Evolutionary conservation across 108 stramenopile species (phyloP), one percentile per base, ranked within the genome.

Genomic region (Schizochytrium sp.): DNA sequence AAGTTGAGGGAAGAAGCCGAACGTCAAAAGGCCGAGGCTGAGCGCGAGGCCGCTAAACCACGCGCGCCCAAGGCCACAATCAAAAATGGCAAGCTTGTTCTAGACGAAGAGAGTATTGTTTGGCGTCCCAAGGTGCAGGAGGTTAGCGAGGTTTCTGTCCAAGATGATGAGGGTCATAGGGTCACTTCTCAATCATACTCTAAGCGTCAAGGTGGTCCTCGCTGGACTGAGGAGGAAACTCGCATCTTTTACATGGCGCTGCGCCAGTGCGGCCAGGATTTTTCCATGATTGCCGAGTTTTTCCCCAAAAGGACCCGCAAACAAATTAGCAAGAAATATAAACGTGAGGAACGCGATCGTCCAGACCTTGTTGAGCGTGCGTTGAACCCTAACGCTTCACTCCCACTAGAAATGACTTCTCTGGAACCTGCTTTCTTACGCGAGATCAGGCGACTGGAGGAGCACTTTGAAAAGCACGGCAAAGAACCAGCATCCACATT

Each of bases 221-320:
- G 59, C 40, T 89, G 88, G 88, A 73, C 88, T 72, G 47, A 72
- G 72, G 72, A 5, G 42, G 88, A 89, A 7, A 89, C 88, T 19
- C 50, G 55, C 55, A 17, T 49, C 61, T 89, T 89, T 72, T 89
- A 89, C 72, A 28, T 72, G 61, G 88, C 88, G 4, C 88, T 89
- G 69, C 59, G 59, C 10, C 61, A 53, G 3, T 64, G 59, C 47
- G 88, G 88, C 40, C 49, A 61, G 38, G 72, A 89, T 28, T 89
- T 89, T 28, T 41, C 88, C 69, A 89, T 76, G 72, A 64, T 89
- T 1, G 61, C 59, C 19, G 40, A 12, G 7, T 89, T 72, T 38
- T 89, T 89, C 50, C 88, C 88, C 44, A 5, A 4, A 10, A 64
- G 88, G 10, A 76, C 69, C 17, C 64, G 88, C 19, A 89, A 76